Conservation (phyloP, 805 yeast genomes). For the Yarrowia deformans region DNA sequence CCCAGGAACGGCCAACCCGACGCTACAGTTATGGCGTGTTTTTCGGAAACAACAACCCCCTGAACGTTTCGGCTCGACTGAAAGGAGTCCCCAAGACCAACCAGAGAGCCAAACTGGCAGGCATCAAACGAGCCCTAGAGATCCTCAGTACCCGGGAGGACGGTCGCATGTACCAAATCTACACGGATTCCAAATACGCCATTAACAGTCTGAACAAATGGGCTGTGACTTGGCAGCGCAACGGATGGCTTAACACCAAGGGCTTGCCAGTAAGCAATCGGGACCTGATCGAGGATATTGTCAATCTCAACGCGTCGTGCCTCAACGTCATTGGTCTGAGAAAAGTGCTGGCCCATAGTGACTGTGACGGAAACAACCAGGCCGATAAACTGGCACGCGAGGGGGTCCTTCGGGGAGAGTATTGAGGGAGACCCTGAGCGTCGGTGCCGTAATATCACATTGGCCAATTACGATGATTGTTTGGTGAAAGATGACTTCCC, state of each 20-base stretch:
- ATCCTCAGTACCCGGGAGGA: neutral
- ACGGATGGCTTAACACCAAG: neutral
- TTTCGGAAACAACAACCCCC: neutral
- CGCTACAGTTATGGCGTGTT: neutral
- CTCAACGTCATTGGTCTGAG: neutral
- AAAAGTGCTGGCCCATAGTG: neutral
- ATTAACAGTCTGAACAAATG: neutral
- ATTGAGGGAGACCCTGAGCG: too few species aligned
- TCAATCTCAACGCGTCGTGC: neutral
- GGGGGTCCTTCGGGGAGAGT: too few species aligned
- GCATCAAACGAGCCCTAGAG: neutral
- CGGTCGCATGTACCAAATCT: neutral
- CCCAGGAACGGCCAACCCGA: neutral
- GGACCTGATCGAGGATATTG: neutral
- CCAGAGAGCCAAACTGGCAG: neutral
- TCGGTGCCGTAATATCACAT: too few species aligned
- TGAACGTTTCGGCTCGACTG: neutral
- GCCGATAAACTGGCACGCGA: neutral
- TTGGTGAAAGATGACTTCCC: too few species aligned
- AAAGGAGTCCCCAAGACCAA: neutral
- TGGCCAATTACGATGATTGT: too few species aligned
- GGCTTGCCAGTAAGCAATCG: neutral
- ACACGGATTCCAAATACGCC: neutral
- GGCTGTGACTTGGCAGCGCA: neutral
- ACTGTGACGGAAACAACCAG: neutral